phyloP scores from a whole-genome alignment of 352 stramenopile species.

The Phytopythium helicoides region DNA sequence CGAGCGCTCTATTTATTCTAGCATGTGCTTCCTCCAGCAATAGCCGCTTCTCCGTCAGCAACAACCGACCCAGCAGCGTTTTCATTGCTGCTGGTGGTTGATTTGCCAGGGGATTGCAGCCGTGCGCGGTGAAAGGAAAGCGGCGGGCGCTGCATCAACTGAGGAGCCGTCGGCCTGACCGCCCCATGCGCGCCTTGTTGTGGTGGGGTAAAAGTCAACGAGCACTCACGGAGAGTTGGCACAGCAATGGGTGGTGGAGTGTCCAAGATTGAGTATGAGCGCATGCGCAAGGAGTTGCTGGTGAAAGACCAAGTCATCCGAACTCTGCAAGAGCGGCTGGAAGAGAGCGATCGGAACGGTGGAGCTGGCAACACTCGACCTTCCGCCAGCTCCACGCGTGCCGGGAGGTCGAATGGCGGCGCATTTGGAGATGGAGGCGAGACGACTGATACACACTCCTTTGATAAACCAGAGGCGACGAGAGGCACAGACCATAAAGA shows the following conservation, averaged over 20 bases:
- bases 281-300: slow-evolving; percentile 64
- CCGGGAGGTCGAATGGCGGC: background rate
- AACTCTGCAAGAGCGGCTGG: slow-evolving; percentile 53
- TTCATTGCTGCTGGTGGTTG: too few relatives aligned
- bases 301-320: slow-evolving; percentile 74
- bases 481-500: background rate
- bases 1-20: too few relatives aligned
- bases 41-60: too few relatives aligned
- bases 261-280: slow-evolving; percentile 72
- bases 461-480: background rate
- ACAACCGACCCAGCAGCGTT: too few relatives aligned
- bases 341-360: slow-evolving; percentile 17
- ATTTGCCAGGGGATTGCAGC: too few relatives aligned
- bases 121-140: too few relatives aligned
- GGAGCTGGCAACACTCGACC: background rate
- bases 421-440: too few relatives aligned
- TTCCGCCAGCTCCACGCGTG: background rate
- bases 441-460: too few relatives aligned
- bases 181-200: background rate
- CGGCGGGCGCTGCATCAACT: too few relatives aligned
- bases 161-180: background rate
- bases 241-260: slow-evolving; percentile 60
- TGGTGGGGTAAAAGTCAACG: background rate
- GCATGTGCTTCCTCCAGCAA: too few relatives aligned
- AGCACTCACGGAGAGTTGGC: background rate